These are phyloP conservation scores for Penicillium glabrum DNA, from an alignment of 2,329 filamentous ascomycete species.

Conservation along the genomic window DNA sequence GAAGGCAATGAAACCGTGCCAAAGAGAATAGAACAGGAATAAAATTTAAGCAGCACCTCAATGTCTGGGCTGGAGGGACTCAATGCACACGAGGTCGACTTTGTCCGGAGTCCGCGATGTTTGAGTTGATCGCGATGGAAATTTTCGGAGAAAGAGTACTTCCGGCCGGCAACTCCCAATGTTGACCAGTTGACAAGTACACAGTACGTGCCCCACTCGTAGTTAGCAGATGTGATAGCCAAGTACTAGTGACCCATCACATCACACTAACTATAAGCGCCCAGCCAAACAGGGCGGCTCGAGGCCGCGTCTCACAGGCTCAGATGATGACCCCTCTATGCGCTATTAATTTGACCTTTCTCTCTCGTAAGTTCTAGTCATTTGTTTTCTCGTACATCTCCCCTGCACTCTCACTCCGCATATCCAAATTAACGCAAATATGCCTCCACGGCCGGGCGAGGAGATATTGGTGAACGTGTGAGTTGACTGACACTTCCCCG, in stretches of 20 bases:
- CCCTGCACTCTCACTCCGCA: background rate
- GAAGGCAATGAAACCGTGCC: background rate
- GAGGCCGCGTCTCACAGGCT: slow-evolving; percentile 17
- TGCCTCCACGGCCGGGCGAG: slow-evolving; percentile 49
- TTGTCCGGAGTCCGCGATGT: background rate
- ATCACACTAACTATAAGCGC: slow-evolving; percentile 25
- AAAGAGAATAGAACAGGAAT: background rate
- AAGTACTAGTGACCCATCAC: slow-evolving; percentile 13
- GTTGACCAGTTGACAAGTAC: slow-evolving; percentile 1
- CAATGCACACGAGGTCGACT: background rate
- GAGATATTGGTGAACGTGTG: slow-evolving; percentile 49
- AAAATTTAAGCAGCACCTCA: background rate
- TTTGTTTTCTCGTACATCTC: background rate
- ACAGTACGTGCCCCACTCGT: slow-evolving; percentile 5
- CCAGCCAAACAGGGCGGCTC: slow-evolving; percentile 20
- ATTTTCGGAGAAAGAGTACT: slow-evolving; percentile 38
- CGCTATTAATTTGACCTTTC: slow-evolving; percentile 12
- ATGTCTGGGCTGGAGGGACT: slow-evolving; percentile 3
- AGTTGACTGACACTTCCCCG: slow-evolving; percentile 28
- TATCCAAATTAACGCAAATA: slow-evolving; percentile 23
- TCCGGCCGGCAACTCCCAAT: slow-evolving; percentile 5
- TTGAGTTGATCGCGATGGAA: slow-evolving; percentile 21
- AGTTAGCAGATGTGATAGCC: slow-evolving; percentile 4
- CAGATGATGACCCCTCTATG: slow-evolving; percentile 15
- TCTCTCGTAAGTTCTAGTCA: slow-evolving; percentile 10